These are phyloP conservation scores for Wickerhamomyces tratensis DNA, from an alignment of 805 yeast genomes.

Conservation along the genomic window DNA sequence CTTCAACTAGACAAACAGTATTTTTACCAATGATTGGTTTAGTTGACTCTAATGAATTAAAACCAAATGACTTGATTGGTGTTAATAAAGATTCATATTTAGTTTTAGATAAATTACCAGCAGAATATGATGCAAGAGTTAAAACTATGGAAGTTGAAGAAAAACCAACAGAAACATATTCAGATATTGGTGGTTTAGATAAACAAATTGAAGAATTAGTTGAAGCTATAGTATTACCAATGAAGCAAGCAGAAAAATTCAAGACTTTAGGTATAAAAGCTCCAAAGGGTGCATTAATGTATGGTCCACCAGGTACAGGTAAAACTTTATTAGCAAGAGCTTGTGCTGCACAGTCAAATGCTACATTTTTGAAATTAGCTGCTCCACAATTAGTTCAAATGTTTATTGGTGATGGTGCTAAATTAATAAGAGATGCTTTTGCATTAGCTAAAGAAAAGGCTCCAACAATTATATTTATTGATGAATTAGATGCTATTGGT, in stretches of 20 bases:
- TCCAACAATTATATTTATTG: constrained; percentile 95
- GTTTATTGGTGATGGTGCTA: constrained; percentile 99
- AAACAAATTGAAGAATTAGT: constrained; percentile 97
- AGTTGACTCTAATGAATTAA: constrained; percentile 83
- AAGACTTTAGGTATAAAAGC: constrained; percentile 91
- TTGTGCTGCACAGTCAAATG: constrained; percentile 98
- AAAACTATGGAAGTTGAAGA: constrained; percentile 99
- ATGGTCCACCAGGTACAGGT: constrained; percentile 99
- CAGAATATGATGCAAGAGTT: constrained; percentile 95
- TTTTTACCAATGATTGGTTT: constrained; percentile 92
- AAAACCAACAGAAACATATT: constrained; percentile 93
- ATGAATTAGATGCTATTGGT: constrained; percentile 98
- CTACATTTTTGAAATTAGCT: constrained; percentile 90
- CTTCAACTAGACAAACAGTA: constrained; percentile 96
- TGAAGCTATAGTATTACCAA: constrained; percentile 96
- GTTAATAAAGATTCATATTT: constrained; percentile 95
- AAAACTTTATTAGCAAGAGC: constrained; percentile 95
- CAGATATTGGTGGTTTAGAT: constrained; percentile 97
- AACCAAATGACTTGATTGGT: constrained; percentile 97
- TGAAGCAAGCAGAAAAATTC: constrained; percentile 97
- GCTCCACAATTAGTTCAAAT: constrained; percentile 98
- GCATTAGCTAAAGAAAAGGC: constrained; percentile 97
- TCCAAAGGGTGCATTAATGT: constrained; percentile 97
- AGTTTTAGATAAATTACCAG: constrained; percentile 88
- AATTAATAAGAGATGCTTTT: constrained; percentile 94